A percentile compares a stretch with the other conserved stretches of the same genome.
phyloP scores from a whole-genome alignment of 805 yeast genomes.

The Wickerhamomyces sydowiorum region DNA sequence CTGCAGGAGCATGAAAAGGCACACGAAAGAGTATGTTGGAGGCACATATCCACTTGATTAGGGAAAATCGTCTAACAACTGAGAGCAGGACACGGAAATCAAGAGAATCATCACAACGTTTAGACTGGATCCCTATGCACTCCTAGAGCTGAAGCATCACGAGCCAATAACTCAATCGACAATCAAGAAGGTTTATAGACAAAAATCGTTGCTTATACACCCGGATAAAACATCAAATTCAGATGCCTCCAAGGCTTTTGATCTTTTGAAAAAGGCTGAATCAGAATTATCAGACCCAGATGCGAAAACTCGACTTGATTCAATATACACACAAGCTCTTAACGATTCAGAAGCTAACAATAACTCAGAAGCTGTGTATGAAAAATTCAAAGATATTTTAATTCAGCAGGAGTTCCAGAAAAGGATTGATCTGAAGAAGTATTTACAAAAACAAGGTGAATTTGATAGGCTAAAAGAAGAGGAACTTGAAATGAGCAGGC shows the following conservation, averaged over 20 bases:
- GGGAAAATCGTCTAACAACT: background rate
- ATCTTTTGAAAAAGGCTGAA: slow-evolving; percentile 50
- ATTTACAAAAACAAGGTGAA: slow-evolving; percentile 35
- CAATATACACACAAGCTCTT: slow-evolving; percentile 39
- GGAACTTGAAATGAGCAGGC: slow-evolving; percentile 24
- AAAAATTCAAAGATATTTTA: slow-evolving; percentile 27
- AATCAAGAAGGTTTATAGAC: slow-evolving; percentile 45
- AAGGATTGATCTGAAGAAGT: slow-evolving; percentile 35
- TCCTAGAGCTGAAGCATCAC: background rate
- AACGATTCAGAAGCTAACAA: slow-evolving; percentile 22
- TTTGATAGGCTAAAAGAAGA: slow-evolving; percentile 25
- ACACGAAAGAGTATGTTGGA: no score
- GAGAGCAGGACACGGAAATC: background rate
- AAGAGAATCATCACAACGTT: background rate
- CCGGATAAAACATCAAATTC: slow-evolving; percentile 58
- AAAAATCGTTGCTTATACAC: slow-evolving; percentile 58
- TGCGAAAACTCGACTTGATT: slow-evolving; percentile 35
- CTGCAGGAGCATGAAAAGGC: no score
- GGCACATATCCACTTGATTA: no score
- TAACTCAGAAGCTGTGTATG: slow-evolving; percentile 4
- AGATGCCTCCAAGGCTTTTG: slow-evolving; percentile 62
- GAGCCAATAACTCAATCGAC: background rate
- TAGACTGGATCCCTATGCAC: background rate
- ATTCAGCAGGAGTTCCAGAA: slow-evolving; percentile 41
- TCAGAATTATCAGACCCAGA: slow-evolving; percentile 31